Conservation (phyloP, 768 basidiomycete species). For the Mycena galericulata region DNA sequence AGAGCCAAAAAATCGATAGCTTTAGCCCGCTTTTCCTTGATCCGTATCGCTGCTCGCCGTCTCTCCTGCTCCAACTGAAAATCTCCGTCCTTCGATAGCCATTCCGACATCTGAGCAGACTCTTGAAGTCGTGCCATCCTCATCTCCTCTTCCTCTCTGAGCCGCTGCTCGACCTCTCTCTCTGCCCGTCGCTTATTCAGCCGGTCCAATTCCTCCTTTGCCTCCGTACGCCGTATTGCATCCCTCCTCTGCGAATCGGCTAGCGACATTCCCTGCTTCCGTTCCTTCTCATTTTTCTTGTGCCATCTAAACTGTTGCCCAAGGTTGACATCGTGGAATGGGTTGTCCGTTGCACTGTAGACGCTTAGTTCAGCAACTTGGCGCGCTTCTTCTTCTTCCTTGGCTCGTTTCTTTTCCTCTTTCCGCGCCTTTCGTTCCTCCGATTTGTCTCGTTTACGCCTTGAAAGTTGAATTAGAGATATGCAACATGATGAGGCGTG, state of each 20-base stretch:
- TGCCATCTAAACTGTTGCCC: conserved; percentile 98
- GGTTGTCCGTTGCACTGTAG: conserved; percentile 97
- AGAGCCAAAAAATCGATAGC: conserved; percentile 98
- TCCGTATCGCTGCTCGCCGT: conserved; percentile 89
- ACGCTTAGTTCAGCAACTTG: conserved; percentile 95
- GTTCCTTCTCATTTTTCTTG: conserved; percentile 97
- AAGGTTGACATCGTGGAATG: conserved; percentile 97
- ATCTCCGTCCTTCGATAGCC: conserved; percentile 96
- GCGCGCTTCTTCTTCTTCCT: conserved; percentile 90
- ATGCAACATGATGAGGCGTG: background rate
- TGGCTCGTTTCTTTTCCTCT: conserved; percentile 86
- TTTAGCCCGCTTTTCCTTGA: conserved; percentile 96
- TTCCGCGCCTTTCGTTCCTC: conserved; percentile 87
- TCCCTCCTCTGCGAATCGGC: conserved; percentile 87
- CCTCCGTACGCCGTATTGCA: conserved; percentile 84
- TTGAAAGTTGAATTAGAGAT: conserved; percentile 42
- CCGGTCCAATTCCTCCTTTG: conserved; percentile 94
- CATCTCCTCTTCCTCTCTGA: conserved; percentile 94
- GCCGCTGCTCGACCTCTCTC: conserved; percentile 87
- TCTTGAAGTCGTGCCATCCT: conserved; percentile 91
- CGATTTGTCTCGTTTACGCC: conserved; percentile 89
- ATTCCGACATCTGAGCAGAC: conserved; percentile 97
- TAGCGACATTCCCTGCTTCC: conserved; percentile 83
- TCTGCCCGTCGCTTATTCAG: conserved; percentile 92
- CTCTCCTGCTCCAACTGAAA: conserved; percentile 97